Evolutionary conservation across 106 monocot species (phyloP).

Genomic region (Hemerocallis citrina): DNA sequence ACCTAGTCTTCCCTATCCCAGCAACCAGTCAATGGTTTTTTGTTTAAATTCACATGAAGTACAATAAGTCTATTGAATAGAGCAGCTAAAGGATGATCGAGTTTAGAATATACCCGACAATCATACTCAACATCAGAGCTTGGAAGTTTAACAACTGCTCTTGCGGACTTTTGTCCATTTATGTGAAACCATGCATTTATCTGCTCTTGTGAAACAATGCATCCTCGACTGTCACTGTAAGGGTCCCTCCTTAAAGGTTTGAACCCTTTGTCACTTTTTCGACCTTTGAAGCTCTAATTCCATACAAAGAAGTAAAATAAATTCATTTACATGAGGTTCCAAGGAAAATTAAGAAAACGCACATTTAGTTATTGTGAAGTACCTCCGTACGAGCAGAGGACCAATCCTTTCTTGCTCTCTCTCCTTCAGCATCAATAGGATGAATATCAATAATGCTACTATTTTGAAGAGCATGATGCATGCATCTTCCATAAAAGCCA

Average conservation of each 20-base stretch:
- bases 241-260: conserved; percentile 1
- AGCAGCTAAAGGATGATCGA: background rate
- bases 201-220: conserved; percentile 86
- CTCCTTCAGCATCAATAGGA: no score
- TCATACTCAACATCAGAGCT: conserved; percentile 55
- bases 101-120: conserved; percentile 38
- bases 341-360: background rate
- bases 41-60: no score
- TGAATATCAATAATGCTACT: no score
- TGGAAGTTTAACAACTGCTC: conserved; percentile 22
- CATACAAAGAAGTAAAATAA: background rate
- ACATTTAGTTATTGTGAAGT: background rate
- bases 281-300: conserved; percentile 66
- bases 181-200: conserved; percentile 91
- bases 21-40: no score
- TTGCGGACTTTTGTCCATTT: conserved; percentile 58
- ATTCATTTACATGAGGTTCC: background rate
- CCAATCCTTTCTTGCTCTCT: no score
- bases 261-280: conserved; percentile 41
- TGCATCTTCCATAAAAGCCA: no score
- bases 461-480: no score
- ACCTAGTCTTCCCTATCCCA: no score
- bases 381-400: conserved; percentile 92
- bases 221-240: conserved; percentile 25
- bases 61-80: background rate